These are phyloP conservation scores for Amborella trichopoda DNA, from an alignment of 164 flowering plant genomes.

Conservation along the genomic window DNA sequence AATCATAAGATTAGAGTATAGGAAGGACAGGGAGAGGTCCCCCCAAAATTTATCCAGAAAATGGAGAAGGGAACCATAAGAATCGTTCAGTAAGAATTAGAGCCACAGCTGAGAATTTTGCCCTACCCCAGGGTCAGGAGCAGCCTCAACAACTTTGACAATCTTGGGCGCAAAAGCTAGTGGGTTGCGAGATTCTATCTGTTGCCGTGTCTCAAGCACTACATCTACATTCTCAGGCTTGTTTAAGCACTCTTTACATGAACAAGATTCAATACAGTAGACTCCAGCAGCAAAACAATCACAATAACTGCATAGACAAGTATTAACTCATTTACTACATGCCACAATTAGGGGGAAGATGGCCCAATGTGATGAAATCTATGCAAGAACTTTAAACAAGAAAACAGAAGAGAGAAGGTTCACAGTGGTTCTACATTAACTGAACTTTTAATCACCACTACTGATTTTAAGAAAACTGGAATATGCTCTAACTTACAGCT, in stretches of 20 bases:
- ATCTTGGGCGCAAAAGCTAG: slow-evolving; percentile 84
- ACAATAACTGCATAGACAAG: slow-evolving; percentile 38
- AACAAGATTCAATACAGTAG: slow-evolving; percentile 63
- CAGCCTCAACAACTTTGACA: slow-evolving; percentile 19
- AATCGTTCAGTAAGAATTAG: too few species aligned
- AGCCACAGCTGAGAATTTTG: not conserved
- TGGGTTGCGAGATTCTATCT: slow-evolving; percentile 64
- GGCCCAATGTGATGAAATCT: too few species aligned
- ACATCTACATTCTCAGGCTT: slow-evolving; percentile 48
- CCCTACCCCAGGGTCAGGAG: slow-evolving; percentile 31
- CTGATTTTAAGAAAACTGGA: too few species aligned
- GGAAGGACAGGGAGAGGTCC: too few species aligned
- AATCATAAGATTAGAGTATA: too few species aligned
- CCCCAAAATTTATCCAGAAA: too few species aligned
- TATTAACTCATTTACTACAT: not conserved
- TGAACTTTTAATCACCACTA: too few species aligned
- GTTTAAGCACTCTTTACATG: slow-evolving; percentile 60
- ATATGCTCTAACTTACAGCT: slow-evolving; percentile 97
- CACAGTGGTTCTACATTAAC: too few species aligned
- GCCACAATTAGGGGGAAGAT: too few species aligned
- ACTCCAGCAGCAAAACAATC: slow-evolving; percentile 86
- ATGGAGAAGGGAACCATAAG: too few species aligned
- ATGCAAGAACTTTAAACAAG: too few species aligned
- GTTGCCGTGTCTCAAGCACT: slow-evolving; percentile 55
- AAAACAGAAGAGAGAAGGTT: too few species aligned